These are phyloP conservation scores for Komagataella kurtzmanii DNA, from an alignment of 805 yeast genomes.

Conservation along the genomic window DNA sequence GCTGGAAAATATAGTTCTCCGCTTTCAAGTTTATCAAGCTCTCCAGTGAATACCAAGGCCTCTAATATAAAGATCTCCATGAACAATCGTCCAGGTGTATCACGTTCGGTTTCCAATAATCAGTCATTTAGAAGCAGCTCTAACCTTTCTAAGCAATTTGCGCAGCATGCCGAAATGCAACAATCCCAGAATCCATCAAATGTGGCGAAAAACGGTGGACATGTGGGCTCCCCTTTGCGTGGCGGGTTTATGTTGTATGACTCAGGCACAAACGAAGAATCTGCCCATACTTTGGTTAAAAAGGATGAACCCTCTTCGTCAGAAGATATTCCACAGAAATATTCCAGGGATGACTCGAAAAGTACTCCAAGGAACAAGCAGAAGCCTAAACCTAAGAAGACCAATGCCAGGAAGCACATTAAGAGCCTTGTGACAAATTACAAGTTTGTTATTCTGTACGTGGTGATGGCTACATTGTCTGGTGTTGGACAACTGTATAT, in stretches of 20 bases:
- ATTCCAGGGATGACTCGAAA: not conserved
- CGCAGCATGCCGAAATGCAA: not conserved
- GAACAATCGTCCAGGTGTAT: not conserved
- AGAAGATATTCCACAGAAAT: not conserved
- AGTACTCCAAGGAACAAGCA: not conserved
- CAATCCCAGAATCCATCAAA: not conserved
- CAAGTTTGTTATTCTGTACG: slow-evolving; percentile 35
- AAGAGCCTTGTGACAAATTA: slow-evolving; percentile 13
- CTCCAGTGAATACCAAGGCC: not conserved
- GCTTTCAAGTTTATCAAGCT: not conserved
- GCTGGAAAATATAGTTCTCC: not conserved
- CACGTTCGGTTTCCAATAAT: not conserved
- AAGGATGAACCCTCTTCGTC: not conserved
- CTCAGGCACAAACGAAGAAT: not conserved
- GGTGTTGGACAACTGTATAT: slow-evolving; percentile 65
- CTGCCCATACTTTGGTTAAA: not conserved
- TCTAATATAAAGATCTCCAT: not conserved
- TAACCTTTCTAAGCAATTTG: not conserved
- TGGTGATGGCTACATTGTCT: slow-evolving; percentile 41
- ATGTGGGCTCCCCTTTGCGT: not conserved
- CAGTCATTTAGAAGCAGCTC: not conserved
- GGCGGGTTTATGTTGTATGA: not conserved
- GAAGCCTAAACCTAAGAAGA: slow-evolving; percentile 1
- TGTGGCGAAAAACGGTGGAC: not conserved
- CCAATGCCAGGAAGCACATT: slow-evolving; percentile 12